Evolutionary conservation across 768 basidiomycete genomes (phyloP).

Genomic region (Atractiella rhizophila): DNA sequence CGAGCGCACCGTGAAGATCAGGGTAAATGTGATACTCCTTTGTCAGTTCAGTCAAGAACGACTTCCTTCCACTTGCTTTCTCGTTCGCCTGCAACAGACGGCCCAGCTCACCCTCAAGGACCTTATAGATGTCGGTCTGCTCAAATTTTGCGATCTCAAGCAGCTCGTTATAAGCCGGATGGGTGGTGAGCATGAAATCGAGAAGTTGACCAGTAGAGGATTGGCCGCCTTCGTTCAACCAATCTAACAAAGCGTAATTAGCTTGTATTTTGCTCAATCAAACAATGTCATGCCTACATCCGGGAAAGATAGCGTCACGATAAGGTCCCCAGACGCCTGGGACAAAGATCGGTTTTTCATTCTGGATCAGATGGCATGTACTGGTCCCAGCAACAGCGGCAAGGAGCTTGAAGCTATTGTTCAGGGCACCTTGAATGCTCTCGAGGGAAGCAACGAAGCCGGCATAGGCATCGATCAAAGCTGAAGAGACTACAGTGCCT

Average conservation of each 20-base stretch:
- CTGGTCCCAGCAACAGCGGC: constrained; percentile 89
- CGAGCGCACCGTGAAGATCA: constrained; percentile 52
- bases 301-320: constrained; percentile 65
- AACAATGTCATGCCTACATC: constrained; percentile 26
- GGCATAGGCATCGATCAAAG: constrained; percentile 85
- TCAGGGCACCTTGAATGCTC: constrained; percentile 34
- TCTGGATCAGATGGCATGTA: constrained; percentile 88
- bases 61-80: no score
- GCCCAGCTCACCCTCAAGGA: constrained; percentile 50
- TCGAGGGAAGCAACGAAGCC: constrained; percentile 56
- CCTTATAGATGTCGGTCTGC: constrained; percentile 23
- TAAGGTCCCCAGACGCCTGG: constrained; percentile 48
- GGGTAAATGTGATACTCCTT: constrained; percentile 78
- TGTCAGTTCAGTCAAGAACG: constrained; percentile 50
- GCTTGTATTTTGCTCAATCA: neutral
- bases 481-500: constrained; percentile 81
- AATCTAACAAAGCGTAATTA: constrained; percentile 23
- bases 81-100: constrained; percentile 13
- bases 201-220: constrained; percentile 97
- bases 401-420: constrained; percentile 54
- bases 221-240: constrained; percentile 99
- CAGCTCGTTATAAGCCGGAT: constrained; percentile 54
- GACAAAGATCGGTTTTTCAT: constrained; percentile 58
- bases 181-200: constrained; percentile 79
- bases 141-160: constrained; percentile 35